Conservation (phyloP, 345 rosid species). For the Camelina sativa region DNA sequence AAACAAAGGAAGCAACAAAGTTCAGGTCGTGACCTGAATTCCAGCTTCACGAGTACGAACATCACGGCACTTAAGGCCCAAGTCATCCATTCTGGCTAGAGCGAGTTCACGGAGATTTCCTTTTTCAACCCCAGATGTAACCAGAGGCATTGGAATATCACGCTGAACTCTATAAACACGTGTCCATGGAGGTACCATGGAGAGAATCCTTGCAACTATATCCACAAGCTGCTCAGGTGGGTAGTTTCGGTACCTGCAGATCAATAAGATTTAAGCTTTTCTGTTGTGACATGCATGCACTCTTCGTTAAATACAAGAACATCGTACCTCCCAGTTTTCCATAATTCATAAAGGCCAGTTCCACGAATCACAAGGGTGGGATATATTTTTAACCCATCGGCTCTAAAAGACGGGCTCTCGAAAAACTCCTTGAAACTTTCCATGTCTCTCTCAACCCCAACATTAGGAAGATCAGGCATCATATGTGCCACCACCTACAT, state of each 20-base stretch:
- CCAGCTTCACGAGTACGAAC: constrained; percentile 99
- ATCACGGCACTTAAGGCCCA: constrained; percentile 97
- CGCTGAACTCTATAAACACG: constrained; percentile 99
- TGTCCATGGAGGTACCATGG: constrained; percentile 99
- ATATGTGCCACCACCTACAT: constrained; percentile 97
- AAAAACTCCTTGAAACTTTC: constrained; percentile 97
- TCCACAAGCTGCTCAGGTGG: constrained; percentile 99
- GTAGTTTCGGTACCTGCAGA: constrained; percentile 84
- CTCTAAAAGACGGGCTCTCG: constrained; percentile 93
- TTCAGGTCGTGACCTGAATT: constrained; percentile 63
- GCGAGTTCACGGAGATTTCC: constrained; percentile 99
- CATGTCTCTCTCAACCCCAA: constrained; percentile 96
- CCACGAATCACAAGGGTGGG: constrained; percentile 99
- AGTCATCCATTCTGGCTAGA: constrained; percentile 94
- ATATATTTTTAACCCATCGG: constrained; percentile 97
- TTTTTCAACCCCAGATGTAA: constrained; percentile 98
- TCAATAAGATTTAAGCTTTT: constrained; percentile 1
- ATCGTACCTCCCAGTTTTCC: constrained; percentile 95
- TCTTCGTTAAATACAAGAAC: constrained; percentile 5
- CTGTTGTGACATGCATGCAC: constrained; percentile 3
- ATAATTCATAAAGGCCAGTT: constrained; percentile 95
- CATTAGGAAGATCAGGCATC: constrained; percentile 99
- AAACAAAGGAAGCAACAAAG: no score
- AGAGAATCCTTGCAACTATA: constrained; percentile 91
- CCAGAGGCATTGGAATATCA: constrained; percentile 99